Evolutionary conservation across 2,329 filamentous ascomycete species (phyloP).

Genomic region (Botrytis elliptica): DNA sequence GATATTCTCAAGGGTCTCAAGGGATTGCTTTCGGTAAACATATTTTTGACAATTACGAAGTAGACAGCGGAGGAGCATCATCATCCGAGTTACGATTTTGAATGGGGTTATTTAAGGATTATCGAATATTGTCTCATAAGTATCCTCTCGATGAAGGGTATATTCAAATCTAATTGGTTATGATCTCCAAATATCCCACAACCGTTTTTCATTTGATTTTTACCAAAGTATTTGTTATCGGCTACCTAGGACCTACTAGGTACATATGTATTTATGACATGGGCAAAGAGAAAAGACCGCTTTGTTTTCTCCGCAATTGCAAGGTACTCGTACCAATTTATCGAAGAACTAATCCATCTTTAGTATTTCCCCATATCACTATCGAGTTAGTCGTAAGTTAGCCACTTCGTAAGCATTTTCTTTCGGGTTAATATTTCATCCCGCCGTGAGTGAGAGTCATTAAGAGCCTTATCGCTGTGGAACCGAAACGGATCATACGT

Average conservation of each 20-base stretch:
- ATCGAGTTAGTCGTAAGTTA: neutral
- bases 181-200: neutral
- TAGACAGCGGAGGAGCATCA: neutral
- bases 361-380: conserved; percentile 6
- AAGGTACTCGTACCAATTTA: neutral
- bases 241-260: neutral
- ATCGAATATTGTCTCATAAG: neutral
- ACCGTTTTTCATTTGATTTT: neutral
- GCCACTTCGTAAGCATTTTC: neutral
- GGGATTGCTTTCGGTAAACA: neutral
- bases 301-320: conserved; percentile 16
- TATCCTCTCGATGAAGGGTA: neutral
- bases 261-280: neutral
- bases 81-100: neutral
- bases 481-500: neutral
- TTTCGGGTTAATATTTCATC: neutral
- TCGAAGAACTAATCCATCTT: neutral
- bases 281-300: neutral
- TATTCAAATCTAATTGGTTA: neutral
- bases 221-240: conserved; percentile 4
- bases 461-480: neutral
- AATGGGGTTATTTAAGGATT: neutral
- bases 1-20: neutral
- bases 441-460: neutral
- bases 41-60: neutral